Base-by-base conservation (phyloP, 345 rosid genomes). In the Conringia planisiliqua region DNA sequence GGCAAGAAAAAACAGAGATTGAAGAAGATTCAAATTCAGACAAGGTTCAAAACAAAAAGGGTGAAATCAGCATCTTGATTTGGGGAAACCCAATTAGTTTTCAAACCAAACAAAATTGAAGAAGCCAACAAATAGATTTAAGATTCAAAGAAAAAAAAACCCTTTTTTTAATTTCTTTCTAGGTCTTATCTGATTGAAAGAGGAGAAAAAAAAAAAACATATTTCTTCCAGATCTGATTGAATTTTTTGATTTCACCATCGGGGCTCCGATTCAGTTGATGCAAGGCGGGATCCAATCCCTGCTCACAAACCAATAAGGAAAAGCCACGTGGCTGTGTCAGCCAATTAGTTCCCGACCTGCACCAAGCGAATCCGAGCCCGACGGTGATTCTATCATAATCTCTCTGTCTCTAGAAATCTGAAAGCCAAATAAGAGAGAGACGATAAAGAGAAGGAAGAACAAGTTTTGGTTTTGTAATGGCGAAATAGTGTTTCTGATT, bases 301-400 rank as follows among this genome's bases (percentile, higher is more conserved):
- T 62, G 48, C 35, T 73, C 81, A 77, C 80, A 77, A 29, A 58
- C 80, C 68, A 77, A 65, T 30, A 50, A 50, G 30, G 10, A 47
- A 17, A 30, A 39, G n/a, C 27, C 72, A 77, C 61, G 71, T 33
- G 76, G 76, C 9, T 71, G 66, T 71, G 55, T 47, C 38, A 66
- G 82, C 55, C 55, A 79, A 84, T 79, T 73, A 78, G 96, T 84
- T 93, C 98, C 98, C 98, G 98, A 93, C 97, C 97, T 93, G 97
- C 98, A 93, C 98, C 98, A 94, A 94, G 98, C 98, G 97, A 94
- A 85, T 89, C 84, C 85, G 98, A 91, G 87, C 78, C 89, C 88
- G 92, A 84, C 89, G 83, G 88, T 82, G 75, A 89, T 79, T 62
- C 16, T 52, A 24, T 44, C 47, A 50, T n/a, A 27, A 13, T 1